Evolutionary conservation across 139 green algal species (phyloP).

Genomic region (Dunaliella primolecta): DNA sequence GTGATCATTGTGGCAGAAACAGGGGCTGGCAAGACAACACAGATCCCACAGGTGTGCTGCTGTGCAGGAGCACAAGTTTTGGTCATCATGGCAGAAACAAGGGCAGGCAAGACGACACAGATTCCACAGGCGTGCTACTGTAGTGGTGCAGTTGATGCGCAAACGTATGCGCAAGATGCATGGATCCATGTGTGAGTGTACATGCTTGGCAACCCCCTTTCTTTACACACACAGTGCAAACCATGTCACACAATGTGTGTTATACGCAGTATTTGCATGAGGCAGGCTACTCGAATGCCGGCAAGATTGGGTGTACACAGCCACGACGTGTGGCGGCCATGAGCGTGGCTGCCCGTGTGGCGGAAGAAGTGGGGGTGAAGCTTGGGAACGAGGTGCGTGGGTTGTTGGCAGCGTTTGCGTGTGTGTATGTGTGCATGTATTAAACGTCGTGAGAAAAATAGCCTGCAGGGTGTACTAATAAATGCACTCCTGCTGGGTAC

Average conservation of each 20-base stretch:
- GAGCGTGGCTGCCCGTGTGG: conserved; percentile 91
- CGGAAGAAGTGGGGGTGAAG: conserved; percentile 89
- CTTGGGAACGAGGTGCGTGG: conserved; percentile 78
- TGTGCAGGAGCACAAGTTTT: conserved; percentile 60
- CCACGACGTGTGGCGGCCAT: conserved; percentile 94
- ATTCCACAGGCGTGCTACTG: conserved; percentile 83
- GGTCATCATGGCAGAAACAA: conserved; percentile 95
- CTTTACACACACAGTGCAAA: too few species aligned
- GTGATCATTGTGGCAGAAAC: conserved; percentile 97
- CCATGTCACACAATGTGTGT: too few species aligned
- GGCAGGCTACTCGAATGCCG: conserved; percentile 84
- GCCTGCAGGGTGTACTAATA: too few species aligned
- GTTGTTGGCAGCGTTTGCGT: not conserved
- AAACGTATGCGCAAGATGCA: too few species aligned
- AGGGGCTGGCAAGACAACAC: conserved; percentile 90
- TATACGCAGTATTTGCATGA: conserved; percentile 94
- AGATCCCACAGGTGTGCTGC: conserved; percentile 75
- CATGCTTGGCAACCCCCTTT: too few species aligned
- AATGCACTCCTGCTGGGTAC: too few species aligned
- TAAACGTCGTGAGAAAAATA: too few species aligned
- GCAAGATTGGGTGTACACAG: conserved; percentile 85
- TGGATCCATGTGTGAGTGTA: too few species aligned
- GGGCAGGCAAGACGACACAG: conserved; percentile 91
- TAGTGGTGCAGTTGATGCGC: not conserved
- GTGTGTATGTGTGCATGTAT: conserved; percentile 7